These are phyloP conservation scores for Uronychia setigera DNA, from an alignment of 73 alveolate genomes.

Conservation along the genomic window DNA sequence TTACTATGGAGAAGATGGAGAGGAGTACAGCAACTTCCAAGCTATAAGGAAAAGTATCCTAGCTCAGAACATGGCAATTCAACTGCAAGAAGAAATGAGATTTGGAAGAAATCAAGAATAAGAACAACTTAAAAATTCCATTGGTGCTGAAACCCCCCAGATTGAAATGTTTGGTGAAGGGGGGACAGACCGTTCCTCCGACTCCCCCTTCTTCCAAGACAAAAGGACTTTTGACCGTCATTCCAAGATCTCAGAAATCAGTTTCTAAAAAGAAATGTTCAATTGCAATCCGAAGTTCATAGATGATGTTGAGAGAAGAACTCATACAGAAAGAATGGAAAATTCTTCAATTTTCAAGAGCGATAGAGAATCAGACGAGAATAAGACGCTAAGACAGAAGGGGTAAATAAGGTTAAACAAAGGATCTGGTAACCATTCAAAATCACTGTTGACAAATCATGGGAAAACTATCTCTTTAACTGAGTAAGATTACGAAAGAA, in stretches of 20 bases:
- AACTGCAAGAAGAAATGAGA: background rate
- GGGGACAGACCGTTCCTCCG: too few relatives aligned
- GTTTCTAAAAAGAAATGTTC: background rate
- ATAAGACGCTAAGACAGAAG: too few relatives aligned
- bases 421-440: too few relatives aligned
- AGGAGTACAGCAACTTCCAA: background rate
- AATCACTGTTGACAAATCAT: too few relatives aligned
- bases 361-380: too few relatives aligned
- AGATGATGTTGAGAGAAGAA: background rate
- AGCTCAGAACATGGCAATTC: background rate
- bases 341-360: too few relatives aligned
- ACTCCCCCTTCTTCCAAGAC: background rate
- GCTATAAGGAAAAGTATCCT: background rate
- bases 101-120: background rate
- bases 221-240: too few relatives aligned
- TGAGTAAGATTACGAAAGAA: too few relatives aligned
- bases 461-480: too few relatives aligned
- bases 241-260: too few relatives aligned
- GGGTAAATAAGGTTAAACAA: too few relatives aligned
- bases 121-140: background rate
- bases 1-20: background rate
- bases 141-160: background rate
- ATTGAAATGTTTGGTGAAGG: background rate
- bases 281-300: background rate
- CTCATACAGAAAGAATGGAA: too few relatives aligned